Evolutionary conservation across 2,329 filamentous ascomycete species (phyloP), one percentile per base, ranked within the genome.

Genomic region (Knufia fluminis): DNA sequence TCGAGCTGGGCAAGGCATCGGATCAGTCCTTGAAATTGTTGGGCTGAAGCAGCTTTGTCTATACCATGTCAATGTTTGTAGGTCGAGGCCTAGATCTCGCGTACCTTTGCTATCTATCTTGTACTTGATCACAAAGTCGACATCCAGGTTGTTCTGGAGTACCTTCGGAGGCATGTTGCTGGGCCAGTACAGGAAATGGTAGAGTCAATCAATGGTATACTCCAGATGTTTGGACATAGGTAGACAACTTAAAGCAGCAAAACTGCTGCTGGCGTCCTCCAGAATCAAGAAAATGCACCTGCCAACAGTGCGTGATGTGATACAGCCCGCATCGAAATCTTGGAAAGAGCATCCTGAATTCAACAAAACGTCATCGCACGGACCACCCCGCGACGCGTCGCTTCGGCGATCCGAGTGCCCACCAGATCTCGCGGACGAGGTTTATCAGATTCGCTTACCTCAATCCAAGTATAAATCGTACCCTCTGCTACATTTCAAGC

Each of bases 101-200:
- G 49, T 38, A 54, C 57, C 70, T 54, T 72, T 85, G 86, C 79
- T 50, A 80, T 79, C 72, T 61, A 91, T 83, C 51, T 82, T 75
- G 68, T 86, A 95, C 62, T 82, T 79, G 54, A 96, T 77, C 50
- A 95, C 88, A 74, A 88, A 96, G 72, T 96, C 90, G 52, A 95
- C 86, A 48, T 86, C 77, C 60, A 82, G 73, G 60, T 83, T 83
- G 45, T 52, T 48, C 53, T 57, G 51, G 14, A 57, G 35, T 43
- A 50, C 46, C 44, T 55, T 58, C 26, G 50, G 41, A 22, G 54
- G 50, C 56, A 58, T 58, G 6, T 23, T 40, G 45, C 45, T 52
- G 2, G 45, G 50, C 35, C 31, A 40, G 42, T 39, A 42, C 10
- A 43, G 24, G 38, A 42, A 49, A 23, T 26, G 46, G 19, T 47